Evolutionary conservation across 2,329 filamentous ascomycete species (phyloP), one percentile per base, ranked within the genome.

Genomic region (Berkeleyomyces basicola): DNA sequence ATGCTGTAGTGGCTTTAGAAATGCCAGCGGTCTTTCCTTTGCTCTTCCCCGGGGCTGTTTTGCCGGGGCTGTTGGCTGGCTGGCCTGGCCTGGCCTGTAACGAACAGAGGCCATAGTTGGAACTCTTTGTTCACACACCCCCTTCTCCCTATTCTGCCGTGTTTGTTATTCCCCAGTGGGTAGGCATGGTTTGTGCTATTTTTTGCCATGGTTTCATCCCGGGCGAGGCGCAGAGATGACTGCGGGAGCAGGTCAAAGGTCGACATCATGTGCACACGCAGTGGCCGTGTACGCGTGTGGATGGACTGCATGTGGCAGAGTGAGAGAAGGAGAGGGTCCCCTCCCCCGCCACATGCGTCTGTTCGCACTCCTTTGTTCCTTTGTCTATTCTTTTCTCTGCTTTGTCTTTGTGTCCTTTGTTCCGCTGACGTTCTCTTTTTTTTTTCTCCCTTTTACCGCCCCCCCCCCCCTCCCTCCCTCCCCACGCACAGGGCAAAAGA

Each of bases 321-420:
- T 7, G 36, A 36, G 36, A 11, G 37, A 37, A 53, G n/a, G 36
- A 55, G 51, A 55, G 51, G 51, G 31, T 53, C 33, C 16, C 49
- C 49, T 36, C 11, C 51, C 51, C 51, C 51, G 36, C 37, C 51
- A 14, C 33, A 55, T 55, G 51, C 33, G 51, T 55, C 51, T 37
- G 51, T 55, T 55, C 51, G 51, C 51, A 39, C 51, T 55, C 51
- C 51, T 55, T 55, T 55, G 51, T 59, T 46, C 58, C 44, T 59
- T 47, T 37, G 33, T 58, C 42, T 58, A 36, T 58, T n/a, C 7
- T 36, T 36, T 47, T 39, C 49, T 16, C 59, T 40, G 53, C 14
- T 43, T 33, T 46, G 31, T 31, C 55, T 47, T 62, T 60, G 43
- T 46, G 33, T 11, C 33, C 40, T 40, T 63, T 44, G 16, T 47